A percentile compares a stretch with the other conserved stretches of the same genome.
phyloP scores from a whole-genome alignment of 2,329 filamentous ascomycete species.

The Sclerotinia subarctica region DNA sequence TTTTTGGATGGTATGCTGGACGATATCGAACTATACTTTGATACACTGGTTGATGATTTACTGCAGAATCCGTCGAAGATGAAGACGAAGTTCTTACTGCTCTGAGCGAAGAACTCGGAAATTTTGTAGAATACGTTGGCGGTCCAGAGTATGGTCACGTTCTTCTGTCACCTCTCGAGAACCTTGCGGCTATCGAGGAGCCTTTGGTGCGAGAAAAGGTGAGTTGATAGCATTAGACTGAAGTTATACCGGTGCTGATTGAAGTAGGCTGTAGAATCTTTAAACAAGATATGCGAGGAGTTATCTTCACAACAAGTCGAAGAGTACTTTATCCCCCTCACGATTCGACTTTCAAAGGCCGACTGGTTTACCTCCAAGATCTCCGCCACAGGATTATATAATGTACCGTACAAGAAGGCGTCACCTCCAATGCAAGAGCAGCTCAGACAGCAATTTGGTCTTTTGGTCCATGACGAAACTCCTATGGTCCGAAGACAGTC shows the following conservation, averaged over 20 bases:
- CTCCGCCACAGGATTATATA: constrained; percentile 93
- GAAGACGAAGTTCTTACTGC: constrained; percentile 98
- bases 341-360: constrained; percentile 93
- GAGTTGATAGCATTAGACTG: constrained; percentile 30
- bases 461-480: constrained; percentile 95
- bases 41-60: constrained; percentile 36
- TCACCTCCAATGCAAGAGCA: constrained; percentile 84
- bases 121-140: constrained; percentile 96
- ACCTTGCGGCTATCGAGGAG: constrained; percentile 97
- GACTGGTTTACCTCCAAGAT: constrained; percentile 99
- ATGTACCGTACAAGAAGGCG: constrained; percentile 88
- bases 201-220: constrained; percentile 98
- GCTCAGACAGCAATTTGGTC: constrained; percentile 85
- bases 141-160: constrained; percentile 93
- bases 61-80: constrained; percentile 92
- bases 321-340: constrained; percentile 94
- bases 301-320: constrained; percentile 91
- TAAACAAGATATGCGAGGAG: constrained; percentile 98
- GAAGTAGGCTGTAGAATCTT: constrained; percentile 85
- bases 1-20: constrained; percentile 86
- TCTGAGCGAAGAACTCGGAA: constrained; percentile 92
- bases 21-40: neutral
- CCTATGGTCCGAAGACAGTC: constrained; percentile 98
- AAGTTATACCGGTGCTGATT: constrained; percentile 24
- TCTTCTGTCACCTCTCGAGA: constrained; percentile 93